These are phyloP conservation scores for Colletotrichum sidae DNA, from an alignment of 2,329 filamentous ascomycete species.

Conservation along the genomic window DNA sequence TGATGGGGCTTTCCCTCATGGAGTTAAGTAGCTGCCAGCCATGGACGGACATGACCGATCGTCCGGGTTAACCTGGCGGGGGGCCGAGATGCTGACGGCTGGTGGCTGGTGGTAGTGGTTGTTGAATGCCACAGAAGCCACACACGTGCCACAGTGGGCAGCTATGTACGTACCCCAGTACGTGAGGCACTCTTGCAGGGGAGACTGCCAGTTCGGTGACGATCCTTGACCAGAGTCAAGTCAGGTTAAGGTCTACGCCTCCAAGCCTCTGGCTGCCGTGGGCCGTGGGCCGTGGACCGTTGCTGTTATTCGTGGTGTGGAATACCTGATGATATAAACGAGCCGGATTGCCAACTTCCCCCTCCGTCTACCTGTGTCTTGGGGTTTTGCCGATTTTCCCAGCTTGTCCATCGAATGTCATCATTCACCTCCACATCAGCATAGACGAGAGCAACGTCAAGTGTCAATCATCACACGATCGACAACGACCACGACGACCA, in stretches of 20 bases:
- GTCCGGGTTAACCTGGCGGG: constrained; percentile 26
- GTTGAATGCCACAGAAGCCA: no score
- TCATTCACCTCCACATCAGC: constrained; percentile 19
- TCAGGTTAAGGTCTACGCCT: no score
- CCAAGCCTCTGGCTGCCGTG: no score
- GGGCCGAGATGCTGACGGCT: constrained; percentile 7
- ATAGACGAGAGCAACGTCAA: constrained; percentile 27
- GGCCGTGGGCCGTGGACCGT: no score
- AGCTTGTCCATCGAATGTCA: constrained; percentile 19
- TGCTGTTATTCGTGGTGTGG: no score
- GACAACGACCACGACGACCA: constrained; percentile 1
- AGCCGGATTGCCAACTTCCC: constrained; percentile 17
- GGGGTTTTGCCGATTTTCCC: constrained; percentile 5
- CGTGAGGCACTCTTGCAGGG: no score
- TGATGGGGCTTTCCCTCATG: neutral
- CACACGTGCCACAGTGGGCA: no score
- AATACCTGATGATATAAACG: constrained; percentile 30
- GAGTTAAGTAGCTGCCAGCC: constrained; percentile 11
- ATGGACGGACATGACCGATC: constrained; percentile 29
- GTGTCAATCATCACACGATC: constrained; percentile 11
- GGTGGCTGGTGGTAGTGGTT: neutral
- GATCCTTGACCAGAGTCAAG: no score
- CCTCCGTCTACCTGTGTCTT: no score
- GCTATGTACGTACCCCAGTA: no score
- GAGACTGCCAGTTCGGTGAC: no score